Evolutionary conservation across 306 rosid genomes (phyloP).

Genomic region (Corylus heterophylla): DNA sequence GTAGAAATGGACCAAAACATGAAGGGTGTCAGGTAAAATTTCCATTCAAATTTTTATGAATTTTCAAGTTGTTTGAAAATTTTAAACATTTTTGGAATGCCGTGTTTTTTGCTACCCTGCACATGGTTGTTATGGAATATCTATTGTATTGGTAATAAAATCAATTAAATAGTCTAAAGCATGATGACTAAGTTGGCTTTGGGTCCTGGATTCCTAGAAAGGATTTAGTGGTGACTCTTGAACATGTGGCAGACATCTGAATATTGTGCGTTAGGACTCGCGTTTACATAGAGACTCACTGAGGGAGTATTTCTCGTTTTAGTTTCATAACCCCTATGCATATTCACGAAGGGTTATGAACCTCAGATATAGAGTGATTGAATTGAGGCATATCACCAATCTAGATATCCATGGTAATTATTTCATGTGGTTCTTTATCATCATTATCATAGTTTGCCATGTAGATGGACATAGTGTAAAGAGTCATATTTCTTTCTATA

Average conservation of each 20-base stretch:
- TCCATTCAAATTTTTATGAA: neutral
- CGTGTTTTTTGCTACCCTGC: constrained; percentile 5
- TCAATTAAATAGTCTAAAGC: neutral
- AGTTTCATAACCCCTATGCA: neutral
- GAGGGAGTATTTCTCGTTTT: neutral
- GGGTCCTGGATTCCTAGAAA: neutral
- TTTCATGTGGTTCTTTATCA: neutral
- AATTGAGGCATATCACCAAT: neutral
- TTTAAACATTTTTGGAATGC: neutral
- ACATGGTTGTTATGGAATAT: constrained; percentile 13
- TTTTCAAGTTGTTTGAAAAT: neutral
- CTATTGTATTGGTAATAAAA: neutral
- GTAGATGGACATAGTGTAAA: neutral
- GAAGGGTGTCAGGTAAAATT: too few species aligned
- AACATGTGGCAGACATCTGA: constrained; percentile 5
- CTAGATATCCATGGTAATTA: constrained; percentile 2
- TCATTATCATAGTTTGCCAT: constrained; percentile 4
- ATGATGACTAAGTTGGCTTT: neutral
- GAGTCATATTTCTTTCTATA: constrained; percentile 14
- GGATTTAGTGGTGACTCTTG: constrained; percentile 3
- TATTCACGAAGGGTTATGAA: neutral
- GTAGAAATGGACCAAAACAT: too few species aligned
- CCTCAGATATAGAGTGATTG: neutral
- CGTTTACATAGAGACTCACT: neutral
- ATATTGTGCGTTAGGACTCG: neutral